A percentile compares a stretch with the other conserved stretches of the same genome.
Conservation (phyloP, 2,329 filamentous ascomycete genomes). For the Paraphoma sp. region DNA sequence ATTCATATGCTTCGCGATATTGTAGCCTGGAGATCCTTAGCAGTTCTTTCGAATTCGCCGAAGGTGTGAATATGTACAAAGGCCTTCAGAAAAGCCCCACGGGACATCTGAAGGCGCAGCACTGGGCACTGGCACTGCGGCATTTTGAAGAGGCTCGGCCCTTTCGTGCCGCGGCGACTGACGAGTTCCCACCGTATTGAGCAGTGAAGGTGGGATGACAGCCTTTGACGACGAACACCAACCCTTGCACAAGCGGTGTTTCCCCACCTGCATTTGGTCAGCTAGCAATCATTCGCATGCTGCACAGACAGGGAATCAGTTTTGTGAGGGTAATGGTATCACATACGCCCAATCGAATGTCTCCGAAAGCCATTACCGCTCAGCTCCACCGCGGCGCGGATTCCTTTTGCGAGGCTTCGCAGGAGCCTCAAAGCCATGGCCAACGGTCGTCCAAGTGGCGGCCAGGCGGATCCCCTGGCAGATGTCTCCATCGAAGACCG, state of each 20-base stretch:
- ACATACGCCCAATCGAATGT: slow-evolving; percentile 23
- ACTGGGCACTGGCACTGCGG: background rate
- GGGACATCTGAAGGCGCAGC: too few relatives aligned
- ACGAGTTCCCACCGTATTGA: slow-evolving; percentile 14
- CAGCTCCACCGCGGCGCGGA: slow-evolving; percentile 5
- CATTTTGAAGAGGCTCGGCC: background rate
- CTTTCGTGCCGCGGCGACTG: background rate
- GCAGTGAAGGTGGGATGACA: slow-evolving; percentile 19
- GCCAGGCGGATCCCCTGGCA: slow-evolving; percentile 17
- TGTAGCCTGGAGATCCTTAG: too few relatives aligned
- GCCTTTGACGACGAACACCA: slow-evolving; percentile 3
- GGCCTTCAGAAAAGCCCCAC: too few relatives aligned
- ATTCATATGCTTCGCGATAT: too few relatives aligned
- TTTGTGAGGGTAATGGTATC: slow-evolving; percentile 43
- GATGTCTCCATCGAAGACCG: slow-evolving; percentile 15
- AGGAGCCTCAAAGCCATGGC: slow-evolving; percentile 33
- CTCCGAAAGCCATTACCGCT: slow-evolving; percentile 3
- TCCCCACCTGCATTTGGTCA: slow-evolving; percentile 27
- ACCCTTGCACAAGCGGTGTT: slow-evolving; percentile 17
- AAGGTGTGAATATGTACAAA: too few relatives aligned
- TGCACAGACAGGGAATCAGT: slow-evolving; percentile 22
- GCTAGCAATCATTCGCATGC: slow-evolving; percentile 16
- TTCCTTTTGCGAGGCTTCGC: slow-evolving; percentile 9
- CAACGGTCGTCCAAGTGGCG: slow-evolving; percentile 14
- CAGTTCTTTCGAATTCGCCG: too few relatives aligned